These are phyloP conservation scores for Scorias spongiosa DNA, from an alignment of 2,329 filamentous ascomycete genomes.

Conservation along the genomic window DNA sequence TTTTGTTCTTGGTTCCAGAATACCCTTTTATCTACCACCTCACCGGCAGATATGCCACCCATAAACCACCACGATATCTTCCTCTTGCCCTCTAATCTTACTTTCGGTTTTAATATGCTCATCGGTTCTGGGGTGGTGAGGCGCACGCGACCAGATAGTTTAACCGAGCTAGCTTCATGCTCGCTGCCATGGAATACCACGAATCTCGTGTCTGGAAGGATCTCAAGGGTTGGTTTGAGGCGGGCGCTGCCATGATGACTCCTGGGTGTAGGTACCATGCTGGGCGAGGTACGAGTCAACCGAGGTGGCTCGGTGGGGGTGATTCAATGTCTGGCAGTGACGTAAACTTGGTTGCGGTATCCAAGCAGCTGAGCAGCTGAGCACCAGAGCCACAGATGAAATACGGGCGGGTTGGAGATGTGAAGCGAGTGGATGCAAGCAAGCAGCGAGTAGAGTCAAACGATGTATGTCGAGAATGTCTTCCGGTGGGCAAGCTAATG, in stretches of 20 bases:
- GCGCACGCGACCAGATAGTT: constrained; percentile 31
- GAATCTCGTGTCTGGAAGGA: constrained; percentile 32
- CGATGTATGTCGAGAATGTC: no score
- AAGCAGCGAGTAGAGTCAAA: no score
- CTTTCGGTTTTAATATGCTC: constrained; percentile 31
- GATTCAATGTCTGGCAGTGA: background rate
- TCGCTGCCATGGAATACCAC: constrained; percentile 35
- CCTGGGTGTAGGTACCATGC: constrained; percentile 16
- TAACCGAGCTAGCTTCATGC: constrained; percentile 29
- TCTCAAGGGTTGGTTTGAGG: constrained; percentile 24
- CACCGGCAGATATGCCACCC: constrained; percentile 21
- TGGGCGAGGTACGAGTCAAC: constrained; percentile 5
- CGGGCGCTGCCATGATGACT: constrained; percentile 5
- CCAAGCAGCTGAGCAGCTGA: no score
- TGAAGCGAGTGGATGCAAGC: no score
- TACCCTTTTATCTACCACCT: constrained; percentile 31
- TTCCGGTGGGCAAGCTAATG: no score
- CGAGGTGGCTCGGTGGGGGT: background rate
- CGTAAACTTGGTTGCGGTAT: no score
- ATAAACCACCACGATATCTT: constrained; percentile 29
- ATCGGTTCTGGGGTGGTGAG: constrained; percentile 33
- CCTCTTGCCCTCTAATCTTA: constrained; percentile 32
- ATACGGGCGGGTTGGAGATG: no score
- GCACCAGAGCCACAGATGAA: no score
- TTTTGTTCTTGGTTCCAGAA: constrained; percentile 30